phyloP scores from a whole-genome alignment of 2,329 filamentous ascomycete species.

The Colletotrichum plurivorum region DNA sequence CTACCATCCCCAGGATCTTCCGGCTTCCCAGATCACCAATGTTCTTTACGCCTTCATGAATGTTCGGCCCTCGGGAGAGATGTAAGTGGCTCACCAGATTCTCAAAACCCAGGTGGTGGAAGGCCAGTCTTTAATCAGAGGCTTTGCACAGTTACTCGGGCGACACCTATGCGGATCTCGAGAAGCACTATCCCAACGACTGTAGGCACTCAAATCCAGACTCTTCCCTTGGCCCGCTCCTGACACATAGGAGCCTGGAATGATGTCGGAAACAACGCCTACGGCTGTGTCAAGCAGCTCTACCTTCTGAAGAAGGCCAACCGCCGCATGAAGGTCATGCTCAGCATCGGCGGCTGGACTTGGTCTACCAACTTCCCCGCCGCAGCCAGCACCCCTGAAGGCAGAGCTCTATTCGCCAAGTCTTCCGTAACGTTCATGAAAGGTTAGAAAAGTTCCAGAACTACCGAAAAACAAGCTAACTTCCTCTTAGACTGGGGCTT shows the following conservation, averaged over 20 bases:
- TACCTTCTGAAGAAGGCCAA: conserved; percentile 83
- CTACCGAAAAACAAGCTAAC: background rate
- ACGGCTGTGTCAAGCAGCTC: conserved; percentile 86
- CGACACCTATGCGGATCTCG: conserved; percentile 77
- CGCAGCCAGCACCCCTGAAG: conserved; percentile 73
- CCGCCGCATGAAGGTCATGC: conserved; percentile 81
- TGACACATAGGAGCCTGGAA: conserved; percentile 20
- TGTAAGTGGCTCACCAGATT: conserved; percentile 60
- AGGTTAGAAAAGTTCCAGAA: conserved; percentile 9
- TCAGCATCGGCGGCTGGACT: conserved; percentile 90
- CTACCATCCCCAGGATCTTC: conserved; percentile 80
- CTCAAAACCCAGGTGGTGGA: background rate
- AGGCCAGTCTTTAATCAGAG: background rate
- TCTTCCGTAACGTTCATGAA: conserved; percentile 78
- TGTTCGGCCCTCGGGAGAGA: conserved; percentile 77
- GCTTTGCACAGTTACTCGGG: conserved; percentile 65
- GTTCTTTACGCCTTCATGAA: conserved; percentile 89
- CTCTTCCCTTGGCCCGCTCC: background rate
- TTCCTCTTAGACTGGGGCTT: conserved; percentile 72
- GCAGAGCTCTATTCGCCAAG: conserved; percentile 77
- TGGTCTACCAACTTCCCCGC: conserved; percentile 83
- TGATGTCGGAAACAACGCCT: conserved; percentile 69
- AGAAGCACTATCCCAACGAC: conserved; percentile 81
- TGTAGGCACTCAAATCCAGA: conserved; percentile 54
- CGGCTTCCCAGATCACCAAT: conserved; percentile 79